These are phyloP conservation scores for Ogataea salicorniae DNA, from an alignment of 805 yeast genomes.

Conservation along the genomic window DNA sequence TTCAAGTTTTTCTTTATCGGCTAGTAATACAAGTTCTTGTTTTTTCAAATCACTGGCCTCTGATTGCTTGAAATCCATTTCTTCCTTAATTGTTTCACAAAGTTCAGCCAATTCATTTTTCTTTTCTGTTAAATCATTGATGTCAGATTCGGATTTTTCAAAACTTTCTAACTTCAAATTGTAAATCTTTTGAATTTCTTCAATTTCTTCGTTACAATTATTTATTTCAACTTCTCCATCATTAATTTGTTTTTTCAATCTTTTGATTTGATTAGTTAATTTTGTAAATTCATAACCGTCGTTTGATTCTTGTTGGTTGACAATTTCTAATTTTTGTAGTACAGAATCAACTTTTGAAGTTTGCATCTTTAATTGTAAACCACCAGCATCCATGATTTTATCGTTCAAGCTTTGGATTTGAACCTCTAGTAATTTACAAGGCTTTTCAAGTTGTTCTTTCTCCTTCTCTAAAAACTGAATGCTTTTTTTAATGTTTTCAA, in stretches of 20 bases:
- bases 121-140: conserved; percentile 26
- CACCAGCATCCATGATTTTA: conserved; percentile 86
- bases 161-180: conserved; percentile 23
- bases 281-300: conserved; percentile 55
- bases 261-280: conserved; percentile 56
- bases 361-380: conserved; percentile 74
- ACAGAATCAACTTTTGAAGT: conserved; percentile 77
- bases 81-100: conserved; percentile 39
- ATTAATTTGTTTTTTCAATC: conserved; percentile 43
- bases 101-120: conserved; percentile 37
- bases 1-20: conserved; percentile 55
- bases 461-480: conserved; percentile 19
- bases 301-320: conserved; percentile 49
- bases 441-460: conserved; percentile 39
- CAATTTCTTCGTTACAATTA: conserved; percentile 31
- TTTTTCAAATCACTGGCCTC: conserved; percentile 55
- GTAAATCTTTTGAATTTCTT: conserved; percentile 27
- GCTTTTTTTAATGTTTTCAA: conserved; percentile 30
- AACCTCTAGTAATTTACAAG: conserved; percentile 50
- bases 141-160: conserved; percentile 30
- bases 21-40: conserved; percentile 60
- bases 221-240: conserved; percentile 45
- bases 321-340: conserved; percentile 57
- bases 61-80: conserved; percentile 34
- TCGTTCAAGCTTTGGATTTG: conserved; percentile 62